These are phyloP conservation scores for Pseudocohnilembus persalinus DNA, from an alignment of 169 alveolate species.

Conservation along the genomic window DNA sequence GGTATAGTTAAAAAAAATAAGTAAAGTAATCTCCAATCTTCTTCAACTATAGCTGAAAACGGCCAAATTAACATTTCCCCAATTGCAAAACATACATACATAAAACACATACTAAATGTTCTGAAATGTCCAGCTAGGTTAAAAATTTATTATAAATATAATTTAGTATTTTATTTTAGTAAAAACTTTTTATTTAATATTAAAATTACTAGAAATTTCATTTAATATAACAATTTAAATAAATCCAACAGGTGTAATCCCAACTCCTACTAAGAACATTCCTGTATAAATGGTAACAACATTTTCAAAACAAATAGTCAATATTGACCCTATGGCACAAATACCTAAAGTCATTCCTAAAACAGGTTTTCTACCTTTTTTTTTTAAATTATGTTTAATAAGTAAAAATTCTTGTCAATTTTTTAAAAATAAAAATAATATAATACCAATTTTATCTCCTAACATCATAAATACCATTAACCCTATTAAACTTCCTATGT, in stretches of 20 bases:
- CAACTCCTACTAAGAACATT: background rate
- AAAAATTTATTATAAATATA: background rate
- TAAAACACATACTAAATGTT: background rate
- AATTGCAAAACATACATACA: constrained; percentile 12
- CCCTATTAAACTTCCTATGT: constrained; percentile 7
- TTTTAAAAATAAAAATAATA: too few relatives aligned
- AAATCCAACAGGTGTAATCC: background rate
- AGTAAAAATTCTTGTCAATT: too few relatives aligned
- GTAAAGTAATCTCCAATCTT: constrained; percentile 12
- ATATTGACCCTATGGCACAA: background rate
- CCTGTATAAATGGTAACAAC: background rate
- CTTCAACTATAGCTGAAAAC: background rate
- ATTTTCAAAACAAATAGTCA: background rate
- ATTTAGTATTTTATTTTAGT: background rate
- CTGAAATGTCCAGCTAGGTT: constrained; percentile 18
- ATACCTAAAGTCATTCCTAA: background rate
- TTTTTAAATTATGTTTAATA: background rate
- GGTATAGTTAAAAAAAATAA: constrained; percentile 14
- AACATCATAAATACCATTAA: constrained; percentile 8
- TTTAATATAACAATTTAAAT: background rate
- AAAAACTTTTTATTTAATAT: too few relatives aligned
- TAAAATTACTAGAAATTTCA: background rate
- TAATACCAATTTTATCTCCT: constrained; percentile 15
- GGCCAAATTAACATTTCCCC: constrained; percentile 2
- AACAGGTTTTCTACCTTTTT: background rate